Evolutionary conservation across 495 filamentous ascomycete species (phyloP).

Genomic region (Aspergillus homomorphus): DNA sequence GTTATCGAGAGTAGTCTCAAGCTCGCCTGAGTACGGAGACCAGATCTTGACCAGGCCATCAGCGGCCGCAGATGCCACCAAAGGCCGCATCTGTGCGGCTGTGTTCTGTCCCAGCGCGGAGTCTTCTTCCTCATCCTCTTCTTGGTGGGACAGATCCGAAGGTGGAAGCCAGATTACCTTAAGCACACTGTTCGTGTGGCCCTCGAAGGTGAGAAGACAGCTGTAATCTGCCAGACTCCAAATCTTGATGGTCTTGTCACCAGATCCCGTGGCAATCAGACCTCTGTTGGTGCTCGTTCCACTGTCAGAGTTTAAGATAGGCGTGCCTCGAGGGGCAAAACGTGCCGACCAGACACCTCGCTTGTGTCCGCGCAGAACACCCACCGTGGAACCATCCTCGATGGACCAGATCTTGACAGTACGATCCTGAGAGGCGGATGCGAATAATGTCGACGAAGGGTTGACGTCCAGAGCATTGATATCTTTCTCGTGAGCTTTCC

Average conservation of each 20-base stretch:
- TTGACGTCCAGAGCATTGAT: conserved; percentile 92
- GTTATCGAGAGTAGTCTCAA: conserved; percentile 86
- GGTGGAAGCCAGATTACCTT: conserved; percentile 87
- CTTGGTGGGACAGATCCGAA: conserved; percentile 39
- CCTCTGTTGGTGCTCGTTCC: conserved; percentile 62
- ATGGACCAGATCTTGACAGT: conserved; percentile 95
- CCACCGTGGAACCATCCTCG: conserved; percentile 81
- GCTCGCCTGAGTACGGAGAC: conserved; percentile 78
- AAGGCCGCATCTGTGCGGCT: conserved; percentile 38
- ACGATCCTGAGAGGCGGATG: conserved; percentile 92
- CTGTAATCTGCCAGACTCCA: conserved; percentile 93
- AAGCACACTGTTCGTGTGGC: conserved; percentile 90
- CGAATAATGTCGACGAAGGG: conserved; percentile 67
- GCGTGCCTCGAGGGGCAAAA: conserved; percentile 76
- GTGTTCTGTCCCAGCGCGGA: conserved; percentile 27
- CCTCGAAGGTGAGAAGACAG: conserved; percentile 91
- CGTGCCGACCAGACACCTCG: conserved; percentile 93
- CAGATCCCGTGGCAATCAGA: conserved; percentile 80
- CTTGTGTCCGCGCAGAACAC: conserved; percentile 86
- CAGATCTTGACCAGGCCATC: conserved; percentile 98
- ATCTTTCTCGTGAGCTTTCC: conserved; percentile 96
- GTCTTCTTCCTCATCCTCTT: conserved; percentile 35
- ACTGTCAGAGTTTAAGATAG: conserved; percentile 66
- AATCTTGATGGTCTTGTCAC: conserved; percentile 92
- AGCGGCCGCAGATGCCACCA: conserved; percentile 83